Conservation (phyloP, 345 rosid genomes). For the Brassica juncea region DNA sequence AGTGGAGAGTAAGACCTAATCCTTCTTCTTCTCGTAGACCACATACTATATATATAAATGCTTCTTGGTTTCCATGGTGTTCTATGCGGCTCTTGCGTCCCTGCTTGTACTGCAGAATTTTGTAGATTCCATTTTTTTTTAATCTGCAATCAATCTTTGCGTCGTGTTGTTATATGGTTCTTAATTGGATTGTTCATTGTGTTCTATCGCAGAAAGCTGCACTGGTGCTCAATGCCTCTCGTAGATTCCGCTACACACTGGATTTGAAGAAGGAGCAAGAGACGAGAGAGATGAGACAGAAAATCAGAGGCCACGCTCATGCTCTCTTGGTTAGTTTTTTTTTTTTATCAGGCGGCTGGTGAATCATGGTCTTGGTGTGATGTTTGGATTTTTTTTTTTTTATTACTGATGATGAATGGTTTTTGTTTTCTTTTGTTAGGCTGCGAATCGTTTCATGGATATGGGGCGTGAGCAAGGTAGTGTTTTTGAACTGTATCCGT, state of each 20-base stretch:
- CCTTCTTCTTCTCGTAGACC: background rate
- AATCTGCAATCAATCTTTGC: background rate
- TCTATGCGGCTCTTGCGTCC: background rate
- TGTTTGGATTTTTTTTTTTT: background rate
- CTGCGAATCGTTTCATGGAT: conserved; percentile 74
- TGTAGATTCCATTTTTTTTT: background rate
- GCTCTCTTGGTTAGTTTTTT: conserved; percentile 49
- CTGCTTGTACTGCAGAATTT: background rate
- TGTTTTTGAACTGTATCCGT: background rate
- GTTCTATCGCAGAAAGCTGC: conserved; percentile 76
- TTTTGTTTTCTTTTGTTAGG: conserved; percentile 46
- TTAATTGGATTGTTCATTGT: too few species aligned
- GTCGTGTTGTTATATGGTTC: background rate
- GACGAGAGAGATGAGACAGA: conserved; percentile 53
- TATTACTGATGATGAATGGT: background rate
- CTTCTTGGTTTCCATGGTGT: background rate
- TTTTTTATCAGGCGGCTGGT: background rate
- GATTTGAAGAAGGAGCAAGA: conserved; percentile 90
- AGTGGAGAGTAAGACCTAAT: conserved; percentile 73
- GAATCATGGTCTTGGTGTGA: conserved; percentile 11
- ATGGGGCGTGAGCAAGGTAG: conserved; percentile 56
- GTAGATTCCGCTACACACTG: conserved; percentile 93
- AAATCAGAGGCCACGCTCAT: conserved; percentile 81
- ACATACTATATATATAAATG: background rate
- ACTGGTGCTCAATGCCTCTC: conserved; percentile 90